phyloP scores from a whole-genome alignment of 2,329 filamentous ascomycete genomes.

The Alternaria consortialis region DNA sequence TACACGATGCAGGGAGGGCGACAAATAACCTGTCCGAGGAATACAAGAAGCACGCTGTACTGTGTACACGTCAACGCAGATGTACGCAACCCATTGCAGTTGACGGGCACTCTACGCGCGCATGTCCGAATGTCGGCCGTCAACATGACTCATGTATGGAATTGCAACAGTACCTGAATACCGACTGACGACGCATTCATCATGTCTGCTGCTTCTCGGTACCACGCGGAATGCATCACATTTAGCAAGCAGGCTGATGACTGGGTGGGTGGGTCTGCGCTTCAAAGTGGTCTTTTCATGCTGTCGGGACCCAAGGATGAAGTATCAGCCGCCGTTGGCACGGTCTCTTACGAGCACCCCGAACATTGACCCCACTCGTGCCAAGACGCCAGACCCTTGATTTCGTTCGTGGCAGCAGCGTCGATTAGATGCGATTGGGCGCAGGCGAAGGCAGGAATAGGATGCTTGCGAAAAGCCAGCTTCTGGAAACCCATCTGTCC shows the following conservation, averaged over 20 bases:
- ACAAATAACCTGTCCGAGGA: not conserved
- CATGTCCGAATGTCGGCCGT: not conserved
- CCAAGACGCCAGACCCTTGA: slow-evolving; percentile 5
- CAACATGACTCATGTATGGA: not conserved
- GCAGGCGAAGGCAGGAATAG: not conserved
- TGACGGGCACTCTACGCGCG: not conserved
- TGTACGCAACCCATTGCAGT: not conserved
- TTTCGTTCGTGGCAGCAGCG: not conserved
- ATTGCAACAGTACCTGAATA: not conserved
- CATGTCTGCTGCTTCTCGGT: not conserved
- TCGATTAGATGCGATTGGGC: not conserved
- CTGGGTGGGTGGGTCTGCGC: not conserved
- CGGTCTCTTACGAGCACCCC: not conserved
- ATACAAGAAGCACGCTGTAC: not conserved
- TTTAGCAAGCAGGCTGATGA: not conserved
- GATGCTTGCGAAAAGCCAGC: not conserved
- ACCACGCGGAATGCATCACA: not conserved
- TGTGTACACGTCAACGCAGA: not conserved
- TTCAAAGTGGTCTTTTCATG: not conserved
- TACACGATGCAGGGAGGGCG: not conserved
- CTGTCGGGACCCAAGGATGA: slow-evolving; percentile 4
- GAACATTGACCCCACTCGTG: not conserved
- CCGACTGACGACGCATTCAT: not conserved
- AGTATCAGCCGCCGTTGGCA: slow-evolving; percentile 4
- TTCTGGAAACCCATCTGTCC: not conserved